phyloP scores from a whole-genome alignment of 176 grass and related monocot genomes.

The Triticum turgidum region DNA sequence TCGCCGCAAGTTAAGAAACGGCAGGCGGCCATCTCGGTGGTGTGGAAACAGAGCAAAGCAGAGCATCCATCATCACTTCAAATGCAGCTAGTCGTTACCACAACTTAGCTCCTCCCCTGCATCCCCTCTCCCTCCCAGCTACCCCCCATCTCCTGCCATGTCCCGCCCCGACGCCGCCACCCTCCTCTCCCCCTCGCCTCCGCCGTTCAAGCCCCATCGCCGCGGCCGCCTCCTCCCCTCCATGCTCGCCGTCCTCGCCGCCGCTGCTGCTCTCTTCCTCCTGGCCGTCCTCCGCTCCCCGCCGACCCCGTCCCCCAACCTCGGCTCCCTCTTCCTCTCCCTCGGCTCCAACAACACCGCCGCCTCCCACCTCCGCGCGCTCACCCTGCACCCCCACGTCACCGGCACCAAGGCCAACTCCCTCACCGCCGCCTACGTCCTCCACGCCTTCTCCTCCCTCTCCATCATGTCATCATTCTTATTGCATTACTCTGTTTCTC shows the following conservation, averaged over 20 bases:
- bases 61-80: neutral
- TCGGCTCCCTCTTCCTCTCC: slow-evolving; percentile 67
- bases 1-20: neutral
- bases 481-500: too few species aligned
- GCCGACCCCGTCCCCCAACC: slow-evolving; percentile 27
- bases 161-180: slow-evolving; percentile 29
- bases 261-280: neutral
- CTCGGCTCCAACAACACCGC: slow-evolving; percentile 67
- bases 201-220: neutral
- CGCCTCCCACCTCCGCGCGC: slow-evolving; percentile 67
- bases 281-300: slow-evolving; percentile 8
- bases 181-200: slow-evolving; percentile 19
- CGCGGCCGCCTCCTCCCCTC: neutral
- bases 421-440: slow-evolving; percentile 48
- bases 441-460: slow-evolving; percentile 34
- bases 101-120: neutral
- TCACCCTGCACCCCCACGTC: slow-evolving; percentile 77
- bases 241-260: neutral
- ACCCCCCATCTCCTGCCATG: slow-evolving; percentile 2
- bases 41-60: neutral
- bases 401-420: slow-evolving; percentile 57
- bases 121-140: neutral
- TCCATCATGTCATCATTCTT: neutral
- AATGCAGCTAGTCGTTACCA: neutral
- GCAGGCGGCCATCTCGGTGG: neutral